Conservation (phyloP, 805 yeast species). For the Wickerhamiella brachini region DNA sequence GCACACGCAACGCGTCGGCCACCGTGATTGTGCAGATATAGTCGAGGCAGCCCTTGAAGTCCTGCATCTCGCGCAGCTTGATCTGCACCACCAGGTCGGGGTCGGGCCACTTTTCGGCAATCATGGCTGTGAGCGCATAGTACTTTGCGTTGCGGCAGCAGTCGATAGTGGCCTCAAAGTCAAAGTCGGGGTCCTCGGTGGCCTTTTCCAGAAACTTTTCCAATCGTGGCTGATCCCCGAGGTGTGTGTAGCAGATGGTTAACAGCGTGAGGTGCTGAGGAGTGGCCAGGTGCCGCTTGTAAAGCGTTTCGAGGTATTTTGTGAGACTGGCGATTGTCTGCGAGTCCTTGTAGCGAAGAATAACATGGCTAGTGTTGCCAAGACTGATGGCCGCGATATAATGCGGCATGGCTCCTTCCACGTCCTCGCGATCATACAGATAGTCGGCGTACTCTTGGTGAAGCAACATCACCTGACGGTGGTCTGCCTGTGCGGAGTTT, state of each 20-base stretch:
- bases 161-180: slow-evolving; percentile 51
- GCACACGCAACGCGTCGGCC: slow-evolving; percentile 61
- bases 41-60: slow-evolving; percentile 43
- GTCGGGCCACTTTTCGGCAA: slow-evolving; percentile 60
- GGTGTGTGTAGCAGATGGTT: slow-evolving; percentile 65
- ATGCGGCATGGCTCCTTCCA: slow-evolving; percentile 57
- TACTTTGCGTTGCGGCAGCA: slow-evolving; percentile 64
- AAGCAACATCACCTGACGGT: slow-evolving; percentile 16
- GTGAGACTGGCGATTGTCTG: slow-evolving; percentile 54
- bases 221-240: slow-evolving; percentile 47
- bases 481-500: slow-evolving; percentile 20
- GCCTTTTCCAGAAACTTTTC: slow-evolving; percentile 39
- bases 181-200: slow-evolving; percentile 33
- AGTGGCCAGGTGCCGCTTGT: slow-evolving; percentile 42
- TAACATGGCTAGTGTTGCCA: slow-evolving; percentile 59
- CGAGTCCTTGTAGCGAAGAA: slow-evolving; percentile 66
- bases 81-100: slow-evolving; percentile 67
- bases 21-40: slow-evolving; percentile 57
- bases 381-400: slow-evolving; percentile 45
- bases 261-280: slow-evolving; percentile 72
- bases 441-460: slow-evolving; percentile 55
- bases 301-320: slow-evolving; percentile 46
- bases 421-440: slow-evolving; percentile 51
- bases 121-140: slow-evolving; percentile 46
- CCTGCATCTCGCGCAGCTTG: slow-evolving; percentile 48